A percentile compares a stretch with the other conserved stretches of the same genome.
Conservation (phyloP, 1,284 basidiomycete species). For the Cryptococcus sp. region DNA sequence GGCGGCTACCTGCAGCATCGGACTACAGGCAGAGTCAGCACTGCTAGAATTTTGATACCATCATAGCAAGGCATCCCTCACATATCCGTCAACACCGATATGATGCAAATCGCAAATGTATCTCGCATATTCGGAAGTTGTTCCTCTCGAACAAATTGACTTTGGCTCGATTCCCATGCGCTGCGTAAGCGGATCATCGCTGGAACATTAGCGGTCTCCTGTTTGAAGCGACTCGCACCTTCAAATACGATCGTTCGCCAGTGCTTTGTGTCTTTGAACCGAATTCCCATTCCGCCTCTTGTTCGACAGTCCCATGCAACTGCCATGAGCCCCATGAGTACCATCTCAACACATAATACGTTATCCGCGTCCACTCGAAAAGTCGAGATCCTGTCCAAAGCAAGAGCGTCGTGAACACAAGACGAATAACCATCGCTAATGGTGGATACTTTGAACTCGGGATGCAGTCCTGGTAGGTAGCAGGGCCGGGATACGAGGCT, state of each 20-base stretch:
- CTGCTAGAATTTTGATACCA: too few relatives aligned
- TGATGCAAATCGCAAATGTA: slow-evolving; percentile 42
- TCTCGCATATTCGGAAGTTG: slow-evolving; percentile 36
- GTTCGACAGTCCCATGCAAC: slow-evolving; percentile 48
- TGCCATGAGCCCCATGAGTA: slow-evolving; percentile 41
- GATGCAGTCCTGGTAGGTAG: slow-evolving; percentile 42
- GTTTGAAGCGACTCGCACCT: background rate
- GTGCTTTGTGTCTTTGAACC: slow-evolving; percentile 42
- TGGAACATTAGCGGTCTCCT: background rate
- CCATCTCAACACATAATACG: slow-evolving; percentile 32
- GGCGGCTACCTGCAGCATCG: slow-evolving; percentile 47
- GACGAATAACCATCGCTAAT: slow-evolving; percentile 41
- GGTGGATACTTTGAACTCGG: slow-evolving; percentile 38
- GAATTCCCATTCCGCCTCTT: slow-evolving; percentile 44
- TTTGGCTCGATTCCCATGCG: too few relatives aligned
- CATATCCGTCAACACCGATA: slow-evolving; percentile 47
- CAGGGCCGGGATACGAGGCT: background rate
- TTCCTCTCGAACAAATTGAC: too few relatives aligned
- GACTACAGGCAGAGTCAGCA: slow-evolving; percentile 15
- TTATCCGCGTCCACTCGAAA: slow-evolving; percentile 39
- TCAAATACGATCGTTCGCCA: slow-evolving; percentile 43
- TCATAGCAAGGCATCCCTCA: slow-evolving; percentile 12
- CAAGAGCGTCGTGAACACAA: slow-evolving; percentile 33
- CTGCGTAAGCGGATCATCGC: slow-evolving; percentile 30
- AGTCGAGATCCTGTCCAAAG: slow-evolving; percentile 21